Percentiles rank a stretch among this genome's conserved stretches.
Conservation (phyloP, 116 monocot genomes). For the Cymodocea nodosa region DNA sequence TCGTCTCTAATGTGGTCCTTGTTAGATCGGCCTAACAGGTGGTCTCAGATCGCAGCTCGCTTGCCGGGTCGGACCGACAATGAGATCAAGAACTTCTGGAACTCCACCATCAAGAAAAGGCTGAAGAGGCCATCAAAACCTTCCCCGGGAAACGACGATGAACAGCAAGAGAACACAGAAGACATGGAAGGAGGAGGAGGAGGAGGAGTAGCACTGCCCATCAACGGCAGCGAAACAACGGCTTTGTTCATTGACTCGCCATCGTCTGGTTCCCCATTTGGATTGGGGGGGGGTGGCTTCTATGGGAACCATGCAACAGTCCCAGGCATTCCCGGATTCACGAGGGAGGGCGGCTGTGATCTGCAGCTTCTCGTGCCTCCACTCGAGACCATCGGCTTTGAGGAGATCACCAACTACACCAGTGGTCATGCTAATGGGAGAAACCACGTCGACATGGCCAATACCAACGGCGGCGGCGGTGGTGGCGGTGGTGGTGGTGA, state of each 20-base stretch:
- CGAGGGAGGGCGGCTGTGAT: constrained; percentile 3
- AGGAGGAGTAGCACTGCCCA: neutral
- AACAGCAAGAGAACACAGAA: constrained; percentile 21
- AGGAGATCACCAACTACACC: constrained; percentile 14
- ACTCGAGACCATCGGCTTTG: constrained; percentile 24
- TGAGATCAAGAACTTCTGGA: constrained; percentile 95
- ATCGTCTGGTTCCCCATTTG: constrained; percentile 3
- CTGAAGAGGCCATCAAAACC: constrained; percentile 22
- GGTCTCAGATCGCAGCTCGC: constrained; percentile 81
- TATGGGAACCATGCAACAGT: constrained; percentile 10
- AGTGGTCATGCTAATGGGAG: neutral
- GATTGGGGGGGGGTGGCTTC: constrained; percentile 4
- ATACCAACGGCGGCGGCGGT: neutral
- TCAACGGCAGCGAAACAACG: neutral
- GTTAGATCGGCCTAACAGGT: constrained; percentile 25
- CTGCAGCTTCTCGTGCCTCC: constrained; percentile 23
- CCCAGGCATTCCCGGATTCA: neutral
- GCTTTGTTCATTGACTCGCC: neutral
- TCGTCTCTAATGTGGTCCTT: neutral
- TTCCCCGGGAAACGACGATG: constrained; percentile 13
- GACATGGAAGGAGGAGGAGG: neutral
- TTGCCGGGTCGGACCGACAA: constrained; percentile 81
- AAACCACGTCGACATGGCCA: neutral
- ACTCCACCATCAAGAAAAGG: constrained; percentile 90
- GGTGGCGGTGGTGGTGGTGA: neutral